Conservation (phyloP, 2,329 filamentous ascomycete species). For the Berkeleyomyces rouxiae region DNA sequence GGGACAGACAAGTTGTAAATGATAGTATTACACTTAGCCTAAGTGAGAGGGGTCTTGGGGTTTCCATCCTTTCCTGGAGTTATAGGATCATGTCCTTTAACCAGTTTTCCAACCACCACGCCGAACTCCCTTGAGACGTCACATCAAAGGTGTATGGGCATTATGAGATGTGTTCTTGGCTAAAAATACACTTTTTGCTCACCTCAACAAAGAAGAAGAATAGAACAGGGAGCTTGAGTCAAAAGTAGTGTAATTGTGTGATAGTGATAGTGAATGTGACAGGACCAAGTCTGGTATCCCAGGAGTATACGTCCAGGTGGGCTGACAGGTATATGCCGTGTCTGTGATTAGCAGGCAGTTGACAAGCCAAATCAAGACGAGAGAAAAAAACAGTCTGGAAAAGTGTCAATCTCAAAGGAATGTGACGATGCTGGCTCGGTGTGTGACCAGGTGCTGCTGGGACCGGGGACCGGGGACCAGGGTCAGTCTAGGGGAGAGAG, state of each 20-base stretch:
- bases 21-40: background rate
- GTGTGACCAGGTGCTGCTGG: background rate
- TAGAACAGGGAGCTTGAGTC: too few species aligned
- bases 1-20: background rate
- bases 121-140: too few species aligned
- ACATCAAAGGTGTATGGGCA: too few species aligned
- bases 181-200: too few species aligned
- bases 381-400: background rate
- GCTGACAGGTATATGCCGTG: background rate
- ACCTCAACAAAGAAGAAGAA: too few species aligned
- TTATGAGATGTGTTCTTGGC: too few species aligned
- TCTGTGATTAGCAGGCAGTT: background rate
- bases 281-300: background rate
- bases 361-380: background rate
- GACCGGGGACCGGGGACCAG: background rate
- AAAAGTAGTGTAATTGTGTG: too few species aligned
- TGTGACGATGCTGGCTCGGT: background rate
- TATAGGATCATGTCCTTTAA: background rate
- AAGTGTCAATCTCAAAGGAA: background rate
- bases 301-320: background rate
- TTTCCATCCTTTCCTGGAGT: background rate
- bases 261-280: background rate
- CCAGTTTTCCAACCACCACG: too few species aligned
- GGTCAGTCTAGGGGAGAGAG: background rate
- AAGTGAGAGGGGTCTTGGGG: background rate